Conservation (phyloP, 176 grass and related monocot genomes). For the Areca catechu region DNA sequence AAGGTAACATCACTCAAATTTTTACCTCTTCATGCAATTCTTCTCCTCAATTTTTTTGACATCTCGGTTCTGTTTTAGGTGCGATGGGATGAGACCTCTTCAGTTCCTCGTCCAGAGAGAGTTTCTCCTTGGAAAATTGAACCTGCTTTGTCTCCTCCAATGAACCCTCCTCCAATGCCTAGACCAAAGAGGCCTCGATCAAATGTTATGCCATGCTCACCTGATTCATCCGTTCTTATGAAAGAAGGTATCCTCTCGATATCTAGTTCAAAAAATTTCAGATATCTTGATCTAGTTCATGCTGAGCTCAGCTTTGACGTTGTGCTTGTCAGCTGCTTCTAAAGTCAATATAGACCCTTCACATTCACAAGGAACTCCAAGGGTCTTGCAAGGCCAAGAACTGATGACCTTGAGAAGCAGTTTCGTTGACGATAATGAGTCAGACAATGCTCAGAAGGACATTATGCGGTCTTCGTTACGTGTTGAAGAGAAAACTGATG, state of each 20-base stretch:
- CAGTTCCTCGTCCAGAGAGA: conserved; percentile 77
- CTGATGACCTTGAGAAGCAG: conserved; percentile 23
- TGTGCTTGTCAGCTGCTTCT: conserved; percentile 18
- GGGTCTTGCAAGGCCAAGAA: conserved; percentile 63
- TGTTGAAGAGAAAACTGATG: conserved; percentile 28
- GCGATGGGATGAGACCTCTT: conserved; percentile 88
- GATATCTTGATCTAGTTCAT: conserved; percentile 15
- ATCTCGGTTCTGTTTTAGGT: conserved; percentile 27
- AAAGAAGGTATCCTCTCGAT: conserved; percentile 62
- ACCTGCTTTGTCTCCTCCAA: conserved; percentile 49
- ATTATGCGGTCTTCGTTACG: conserved; percentile 15
- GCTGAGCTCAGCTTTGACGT: conserved; percentile 1
- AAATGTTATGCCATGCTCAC: conserved; percentile 23
- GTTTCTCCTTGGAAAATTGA: conserved; percentile 99
- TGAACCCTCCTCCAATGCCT: conserved; percentile 45
- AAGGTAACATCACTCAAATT: conserved; percentile 37
- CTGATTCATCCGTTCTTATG: conserved; percentile 45
- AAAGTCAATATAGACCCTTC: conserved; percentile 36
- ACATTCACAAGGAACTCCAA: conserved; percentile 31
- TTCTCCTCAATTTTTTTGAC: not conserved
- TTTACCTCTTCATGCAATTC: not conserved
- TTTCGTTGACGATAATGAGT: conserved; percentile 25
- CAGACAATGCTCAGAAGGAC: conserved; percentile 28
- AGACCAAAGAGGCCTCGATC: conserved; percentile 64
- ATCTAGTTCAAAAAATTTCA: conserved; percentile 4